Evolutionary conservation across 2,329 filamentous ascomycete genomes (phyloP), one percentile per base, ranked within the genome.

Genomic region (Fusarium oligoseptatum): DNA sequence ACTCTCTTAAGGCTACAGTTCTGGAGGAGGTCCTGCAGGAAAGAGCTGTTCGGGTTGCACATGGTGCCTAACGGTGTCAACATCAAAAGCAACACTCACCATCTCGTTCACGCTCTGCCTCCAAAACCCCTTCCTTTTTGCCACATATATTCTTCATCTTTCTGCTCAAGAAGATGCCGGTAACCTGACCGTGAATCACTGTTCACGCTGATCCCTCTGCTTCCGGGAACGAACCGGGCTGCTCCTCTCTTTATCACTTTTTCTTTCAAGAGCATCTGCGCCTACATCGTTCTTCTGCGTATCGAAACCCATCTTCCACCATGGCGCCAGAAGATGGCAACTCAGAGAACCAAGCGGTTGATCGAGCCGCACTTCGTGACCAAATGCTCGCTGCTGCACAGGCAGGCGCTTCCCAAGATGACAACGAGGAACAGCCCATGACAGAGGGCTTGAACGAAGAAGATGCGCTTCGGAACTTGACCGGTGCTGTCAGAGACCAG

Each of bases 401-500:
- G 39, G 74, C 79, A 52, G 74, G 66, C 17, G 67, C 75, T 52
- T 55, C 70, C 8, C 68, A 72, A 36, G 58, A 72, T 24, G 67
- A 68, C n/a, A 43, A 24, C 2, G 56, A 65, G 22, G 60, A 67
- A 39, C 52, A 68, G 62, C 52, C 67, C 27, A 56, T 65, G 58
- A 79, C 74, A 9, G 76, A 77, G 14, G 79, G 74, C 6, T 80
- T 88, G 67, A 89, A 91, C 71, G 92, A 94, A 78, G 88, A 88
- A 48, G 86, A 87, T 61, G 88, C 89, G 22, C 84, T 95, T 32
- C 86, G 87, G 67, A 88, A 88, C 50, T 84, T 95, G 45, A 91
- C 92, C 6, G 89, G 91, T 61, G 88, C 92, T 67, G 91, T 97
- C 24, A 91, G 94, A 67, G 92, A 98, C 78, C 96, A 98, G 82